phyloP scores from a whole-genome alignment of 176 grass and related monocot species.

The Oryza glaberrima region DNA sequence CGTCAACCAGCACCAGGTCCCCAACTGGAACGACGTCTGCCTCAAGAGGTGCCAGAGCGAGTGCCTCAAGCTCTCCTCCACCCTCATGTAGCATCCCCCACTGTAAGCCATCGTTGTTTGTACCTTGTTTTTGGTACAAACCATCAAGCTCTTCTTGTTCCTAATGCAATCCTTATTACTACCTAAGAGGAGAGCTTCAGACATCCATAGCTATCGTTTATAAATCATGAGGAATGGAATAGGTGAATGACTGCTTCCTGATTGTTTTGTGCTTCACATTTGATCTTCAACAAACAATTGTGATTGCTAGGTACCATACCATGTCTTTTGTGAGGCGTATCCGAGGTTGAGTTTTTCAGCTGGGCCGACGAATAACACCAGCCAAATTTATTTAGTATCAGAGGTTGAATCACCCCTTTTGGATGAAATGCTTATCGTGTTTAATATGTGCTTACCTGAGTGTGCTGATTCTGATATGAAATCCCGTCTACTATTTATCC shows the following conservation, averaged over 20 bases:
- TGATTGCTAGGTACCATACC: not conserved
- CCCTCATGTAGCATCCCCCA: conserved; percentile 39
- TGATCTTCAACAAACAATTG: not conserved
- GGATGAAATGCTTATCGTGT: conserved; percentile 17
- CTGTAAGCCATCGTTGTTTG: not conserved
- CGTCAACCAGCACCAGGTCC: conserved; percentile 90
- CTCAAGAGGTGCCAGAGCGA: conserved; percentile 92
- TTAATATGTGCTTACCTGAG: not conserved
- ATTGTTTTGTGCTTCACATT: conserved; percentile 16
- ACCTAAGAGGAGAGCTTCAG: conserved; percentile 18
- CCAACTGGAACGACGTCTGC: conserved; percentile 94
- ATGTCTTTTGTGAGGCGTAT: not conserved
- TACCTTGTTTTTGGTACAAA: not conserved
- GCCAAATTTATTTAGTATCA: not conserved
- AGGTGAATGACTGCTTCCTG: conserved; percentile 2
- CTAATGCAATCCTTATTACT: not conserved
- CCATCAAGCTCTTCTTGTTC: not conserved
- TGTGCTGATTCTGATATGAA: not conserved
- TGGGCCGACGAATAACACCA: no score
- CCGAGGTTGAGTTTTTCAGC: not conserved
- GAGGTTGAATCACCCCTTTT: not conserved
- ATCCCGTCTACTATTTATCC: not conserved
- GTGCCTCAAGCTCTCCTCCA: conserved; percentile 83
- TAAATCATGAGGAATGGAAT: conserved; percentile 19
- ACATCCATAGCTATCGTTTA: conserved; percentile 22